Evolutionary conservation across 768 basidiomycete species (phyloP), one percentile per base, ranked within the genome.

Genomic region (Trametes elegans): DNA sequence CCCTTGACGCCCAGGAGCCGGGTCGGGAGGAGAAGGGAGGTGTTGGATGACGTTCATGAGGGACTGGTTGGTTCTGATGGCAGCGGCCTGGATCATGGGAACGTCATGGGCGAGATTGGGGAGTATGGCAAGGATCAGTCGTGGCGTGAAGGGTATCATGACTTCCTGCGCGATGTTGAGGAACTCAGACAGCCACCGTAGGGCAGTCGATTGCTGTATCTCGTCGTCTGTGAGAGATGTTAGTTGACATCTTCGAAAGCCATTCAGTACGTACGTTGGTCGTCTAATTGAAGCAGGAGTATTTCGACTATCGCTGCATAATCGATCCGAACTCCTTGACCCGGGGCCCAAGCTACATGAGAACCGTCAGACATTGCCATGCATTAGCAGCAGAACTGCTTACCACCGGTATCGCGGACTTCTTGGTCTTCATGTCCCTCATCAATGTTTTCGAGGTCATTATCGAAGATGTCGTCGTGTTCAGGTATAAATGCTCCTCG

Each of bases 101-200:
- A 87, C 88, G 63, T 94, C 91, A 60, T 96, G 93, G 0, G 96
- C 94, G 43, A 99, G 85, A 64, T 96, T 97, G 7, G 94, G 93
- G 14, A 99, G 79, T 53, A 99, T 90, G 8, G 92, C 91, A 8
- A 90, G 88, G 39, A 99, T 87, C 40, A 99, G 84, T 35, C 92
- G 85, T 1, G 97, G 94, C 0, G 93, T 93, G 66, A 97, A 97
- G 2, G 91, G 90, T 24, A 98, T 83, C 79, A 98, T 91, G 49
- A 95, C 92, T 66, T 94, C 91, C 49, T 89, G 85, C 1, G 86
- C 88, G 63, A 98, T 93, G 43, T 75, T 79, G 28, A 98, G 74
- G 71, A 98, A 93, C 60, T 94, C 92, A 6, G 90, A 83, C 21
- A 99, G 75, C 97, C 97, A 99, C 57, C 82, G 78, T 14, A 99